Evolutionary conservation across 1,139 yeast genomes (phyloP), one percentile per base, ranked within the genome.

Genomic region (Taphrina wiesneri): DNA sequence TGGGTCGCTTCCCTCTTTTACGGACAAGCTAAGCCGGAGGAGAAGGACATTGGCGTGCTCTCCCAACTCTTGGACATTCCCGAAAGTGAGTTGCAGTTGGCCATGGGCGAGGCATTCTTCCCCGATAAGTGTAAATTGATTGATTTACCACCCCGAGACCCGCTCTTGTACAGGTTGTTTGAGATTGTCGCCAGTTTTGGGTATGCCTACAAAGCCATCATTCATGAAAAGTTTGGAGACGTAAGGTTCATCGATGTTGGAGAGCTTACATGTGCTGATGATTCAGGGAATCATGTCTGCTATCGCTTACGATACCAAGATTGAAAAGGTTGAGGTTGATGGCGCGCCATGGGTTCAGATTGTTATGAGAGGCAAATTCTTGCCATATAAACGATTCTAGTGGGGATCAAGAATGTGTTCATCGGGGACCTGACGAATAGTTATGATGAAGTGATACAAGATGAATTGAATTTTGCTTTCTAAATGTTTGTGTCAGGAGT

Each of bases 311-410:
- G 65, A 69, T n/a, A 62, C 69, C 59, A 69, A 69, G 68, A 67
- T 69, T 39, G 71, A 69, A 25, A 69, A 69, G 69, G 71, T 69
- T 47, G 69, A 68, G 30, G 70, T 69, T 26, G 68, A 36, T 26
- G 70, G 66, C 2, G 71, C 68, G 19, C 68, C 70, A 43, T 69
- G 70, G 70, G 70, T 69, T 30, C 68, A 69, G 67, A 69, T 69
- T 66, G 69, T 70, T 45, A 68, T 67, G 60, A 63, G 70, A 5
- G 71, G 71, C 41, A 69, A 69, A 66, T 69, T 69, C 67, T 52
- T 69, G 56, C 70, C 70, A 32, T 69, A 69, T 60, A 56, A 66
- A 63, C 67, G 68, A 69, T 69, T 67, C 68, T 69, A 69, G 49
- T 30, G 13, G 17, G 11, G 4, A n/a, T n/a, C n/a, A n/a, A 34